Evolutionary conservation across 2,329 filamentous ascomycete genomes (phyloP).

Genomic region (Achaetomium macrosporum): DNA sequence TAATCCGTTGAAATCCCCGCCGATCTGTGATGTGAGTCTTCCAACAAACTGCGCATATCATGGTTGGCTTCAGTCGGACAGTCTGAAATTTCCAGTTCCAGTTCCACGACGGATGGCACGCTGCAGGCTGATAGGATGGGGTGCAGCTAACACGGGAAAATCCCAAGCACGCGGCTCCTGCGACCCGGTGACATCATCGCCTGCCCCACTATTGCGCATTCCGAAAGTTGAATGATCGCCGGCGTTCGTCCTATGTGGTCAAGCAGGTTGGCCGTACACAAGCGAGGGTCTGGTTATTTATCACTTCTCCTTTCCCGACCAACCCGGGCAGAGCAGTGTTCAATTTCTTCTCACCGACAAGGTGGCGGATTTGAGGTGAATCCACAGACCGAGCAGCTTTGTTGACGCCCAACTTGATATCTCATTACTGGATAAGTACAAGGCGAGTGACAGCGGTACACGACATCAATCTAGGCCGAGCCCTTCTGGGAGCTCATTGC

Average conservation of each 20-base stretch:
- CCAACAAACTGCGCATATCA: no score
- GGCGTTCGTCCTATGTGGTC: neutral
- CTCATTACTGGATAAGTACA: neutral
- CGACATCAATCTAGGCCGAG: neutral
- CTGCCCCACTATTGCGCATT: neutral
- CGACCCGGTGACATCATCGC: conserved; percentile 12
- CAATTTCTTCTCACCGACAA: neutral
- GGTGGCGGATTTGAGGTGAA: neutral
- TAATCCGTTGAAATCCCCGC: neutral
- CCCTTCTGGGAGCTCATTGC: neutral
- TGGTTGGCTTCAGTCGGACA: no score
- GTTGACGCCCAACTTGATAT: neutral
- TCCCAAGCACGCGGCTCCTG: neutral
- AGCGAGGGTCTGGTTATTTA: neutral
- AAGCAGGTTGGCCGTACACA: neutral
- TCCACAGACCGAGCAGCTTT: neutral
- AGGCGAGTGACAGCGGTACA: neutral
- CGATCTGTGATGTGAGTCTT: no score
- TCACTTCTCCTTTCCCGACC: neutral
- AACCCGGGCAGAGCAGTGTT: neutral
- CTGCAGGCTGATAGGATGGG: neutral
- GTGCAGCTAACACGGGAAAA: neutral
- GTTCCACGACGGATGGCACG: no score
- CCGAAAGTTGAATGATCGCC: neutral
- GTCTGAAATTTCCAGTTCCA: no score